These are phyloP conservation scores for Vaccinium corymbosum DNA, from an alignment of 148 eudicot species.

Conservation along the genomic window DNA sequence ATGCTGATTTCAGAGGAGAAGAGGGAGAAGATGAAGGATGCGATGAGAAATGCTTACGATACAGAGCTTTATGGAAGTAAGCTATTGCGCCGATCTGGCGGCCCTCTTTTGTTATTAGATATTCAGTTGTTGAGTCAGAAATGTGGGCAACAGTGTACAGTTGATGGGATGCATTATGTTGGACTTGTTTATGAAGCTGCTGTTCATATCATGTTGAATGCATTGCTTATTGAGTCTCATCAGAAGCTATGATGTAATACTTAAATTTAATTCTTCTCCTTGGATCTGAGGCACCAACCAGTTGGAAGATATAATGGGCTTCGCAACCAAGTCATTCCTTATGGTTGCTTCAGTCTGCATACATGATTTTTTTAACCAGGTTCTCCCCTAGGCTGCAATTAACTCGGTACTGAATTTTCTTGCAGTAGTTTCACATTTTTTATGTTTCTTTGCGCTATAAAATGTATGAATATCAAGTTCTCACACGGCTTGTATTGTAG, in stretches of 20 bases:
- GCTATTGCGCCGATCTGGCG: conserved; percentile 63
- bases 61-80: conserved; percentile 45
- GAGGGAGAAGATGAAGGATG: conserved; percentile 65
- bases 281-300: conserved; percentile 10
- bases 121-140: conserved; percentile 47
- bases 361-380: conserved; percentile 19
- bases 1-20: conserved; percentile 89
- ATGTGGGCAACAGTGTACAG: conserved; percentile 70
- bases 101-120: conserved; percentile 66
- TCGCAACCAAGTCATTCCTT: not conserved
- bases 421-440: conserved; percentile 11
- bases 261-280: conserved; percentile 1
- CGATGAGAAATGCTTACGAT: conserved; percentile 36
- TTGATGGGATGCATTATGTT: conserved; percentile 90
- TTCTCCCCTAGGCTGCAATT: conserved; percentile 22
- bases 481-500: conserved; percentile 24
- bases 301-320: not conserved
- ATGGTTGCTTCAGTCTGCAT: conserved; percentile 7
- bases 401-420: conserved; percentile 20
- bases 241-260: conserved; percentile 49
- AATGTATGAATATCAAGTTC: conserved; percentile 12
- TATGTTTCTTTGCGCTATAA: not conserved
- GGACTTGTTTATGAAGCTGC: conserved; percentile 67
- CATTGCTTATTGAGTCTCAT: conserved; percentile 83
- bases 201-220: conserved; percentile 83